A percentile compares a stretch with the other conserved stretches of the same genome.
phyloP scores from a whole-genome alignment of 768 basidiomycete genomes.

The Xerocomellus dryophilus region DNA sequence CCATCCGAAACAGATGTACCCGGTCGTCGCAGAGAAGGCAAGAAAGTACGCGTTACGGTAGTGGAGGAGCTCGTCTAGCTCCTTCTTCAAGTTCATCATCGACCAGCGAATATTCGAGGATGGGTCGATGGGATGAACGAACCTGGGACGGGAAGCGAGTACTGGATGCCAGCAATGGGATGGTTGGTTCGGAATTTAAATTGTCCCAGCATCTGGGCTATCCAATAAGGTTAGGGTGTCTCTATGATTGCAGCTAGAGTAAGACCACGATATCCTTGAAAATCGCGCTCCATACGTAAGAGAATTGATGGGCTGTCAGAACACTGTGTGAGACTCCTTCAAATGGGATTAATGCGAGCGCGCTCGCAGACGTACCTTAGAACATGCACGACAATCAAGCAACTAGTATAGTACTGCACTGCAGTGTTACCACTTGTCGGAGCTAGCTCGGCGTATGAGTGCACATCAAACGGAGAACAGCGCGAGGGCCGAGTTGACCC shows the following conservation, averaged over 20 bases:
- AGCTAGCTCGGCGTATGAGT: background rate
- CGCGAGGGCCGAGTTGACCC: background rate
- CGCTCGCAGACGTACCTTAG: too few relatives aligned
- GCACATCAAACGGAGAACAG: background rate
- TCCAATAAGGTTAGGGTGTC: background rate
- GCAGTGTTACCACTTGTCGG: background rate
- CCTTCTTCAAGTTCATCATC: conserved; percentile 24
- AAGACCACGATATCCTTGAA: background rate
- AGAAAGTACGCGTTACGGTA: conserved; percentile 37
- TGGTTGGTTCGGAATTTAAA: too few relatives aligned
- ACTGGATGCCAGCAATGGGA: too few relatives aligned
- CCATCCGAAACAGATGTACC: conserved; percentile 37
- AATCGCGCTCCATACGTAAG: background rate
- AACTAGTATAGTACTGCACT: background rate
- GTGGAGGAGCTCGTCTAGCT: conserved; percentile 20
- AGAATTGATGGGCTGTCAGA: too few relatives aligned
- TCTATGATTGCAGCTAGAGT: too few relatives aligned
- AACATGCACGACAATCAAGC: background rate
- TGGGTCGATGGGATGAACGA: background rate
- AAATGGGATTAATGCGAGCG: background rate
- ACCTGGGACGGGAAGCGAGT: background rate
- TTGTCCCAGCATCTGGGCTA: too few relatives aligned
- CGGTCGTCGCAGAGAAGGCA: conserved; percentile 34
- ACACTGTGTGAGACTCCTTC: background rate
- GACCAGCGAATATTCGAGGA: background rate